These are phyloP conservation scores for Penicillium cinerascens DNA, from an alignment of 495 filamentous ascomycete species.

Conservation along the genomic window DNA sequence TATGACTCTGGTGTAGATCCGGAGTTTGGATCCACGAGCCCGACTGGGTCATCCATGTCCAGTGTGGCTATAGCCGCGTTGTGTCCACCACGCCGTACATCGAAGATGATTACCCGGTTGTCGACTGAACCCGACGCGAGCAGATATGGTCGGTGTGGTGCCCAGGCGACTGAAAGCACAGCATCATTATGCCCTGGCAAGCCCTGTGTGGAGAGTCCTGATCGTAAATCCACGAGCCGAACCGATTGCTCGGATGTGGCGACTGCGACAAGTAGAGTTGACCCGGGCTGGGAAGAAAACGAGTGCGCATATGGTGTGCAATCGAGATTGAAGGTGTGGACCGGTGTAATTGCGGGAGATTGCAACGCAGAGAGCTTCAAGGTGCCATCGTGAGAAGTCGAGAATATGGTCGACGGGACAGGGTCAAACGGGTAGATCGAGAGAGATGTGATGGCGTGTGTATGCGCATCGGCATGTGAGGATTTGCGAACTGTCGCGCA, in stretches of 20 bases:
- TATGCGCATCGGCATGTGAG: constrained; percentile 53
- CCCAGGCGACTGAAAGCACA: constrained; percentile 74
- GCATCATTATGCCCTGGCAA: constrained; percentile 70
- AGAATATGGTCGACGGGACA: constrained; percentile 70
- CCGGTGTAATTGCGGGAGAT: constrained; percentile 42
- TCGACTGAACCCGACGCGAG: constrained; percentile 76
- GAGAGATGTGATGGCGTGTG: constrained; percentile 76
- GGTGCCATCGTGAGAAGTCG: constrained; percentile 78
- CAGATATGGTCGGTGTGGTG: constrained; percentile 70
- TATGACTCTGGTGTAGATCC: constrained; percentile 21
- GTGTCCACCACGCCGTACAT: constrained; percentile 66
- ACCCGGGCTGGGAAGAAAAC: constrained; percentile 63
- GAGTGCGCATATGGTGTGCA: constrained; percentile 73
- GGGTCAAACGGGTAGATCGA: constrained; percentile 82
- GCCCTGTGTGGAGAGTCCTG: constrained; percentile 71
- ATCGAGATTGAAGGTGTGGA: constrained; percentile 65
- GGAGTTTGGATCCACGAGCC: constrained; percentile 36
- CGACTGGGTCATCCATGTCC: constrained; percentile 77
- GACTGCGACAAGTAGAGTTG: constrained; percentile 75
- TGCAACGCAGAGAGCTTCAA: constrained; percentile 75
- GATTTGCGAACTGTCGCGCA: constrained; percentile 43
- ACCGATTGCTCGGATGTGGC: constrained; percentile 77
- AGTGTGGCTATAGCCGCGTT: constrained; percentile 64
- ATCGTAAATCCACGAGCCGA: constrained; percentile 76
- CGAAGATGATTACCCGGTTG: constrained; percentile 78